Evolutionary conservation across 2,329 filamentous ascomycete species (phyloP), one percentile per base, ranked within the genome.

Genomic region (Colletotrichum acutatum): DNA sequence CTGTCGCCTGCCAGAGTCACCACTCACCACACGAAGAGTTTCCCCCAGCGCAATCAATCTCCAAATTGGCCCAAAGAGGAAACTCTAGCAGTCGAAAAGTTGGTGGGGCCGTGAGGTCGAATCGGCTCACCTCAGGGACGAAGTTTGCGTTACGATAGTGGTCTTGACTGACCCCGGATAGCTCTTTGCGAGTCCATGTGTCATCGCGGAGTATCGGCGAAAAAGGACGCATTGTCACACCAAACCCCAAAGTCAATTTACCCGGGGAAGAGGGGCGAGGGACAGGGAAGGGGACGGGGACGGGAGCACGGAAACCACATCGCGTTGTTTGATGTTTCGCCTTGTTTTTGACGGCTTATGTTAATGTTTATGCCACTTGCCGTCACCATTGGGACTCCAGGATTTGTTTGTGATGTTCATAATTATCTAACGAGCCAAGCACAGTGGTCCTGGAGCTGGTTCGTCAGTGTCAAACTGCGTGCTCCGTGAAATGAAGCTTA

Each of bases 61-160:
- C 58, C 49, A 57, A 49, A 46, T 6, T 26, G 34, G 24, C 68
- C 64, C 46, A 58, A 67, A 71, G 6, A 28, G 64, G 64, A 52
- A 68, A 56, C 16, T 62, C 8, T 57, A 68, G 22, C 34, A 71
- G 68, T 68, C 52, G 34, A 24, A 22, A n/a, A 22, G 8, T 28
- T 9, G 24, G 52, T 53, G 34, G 68, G 49, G 37, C 32, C 14
- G 37, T 19, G 0, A 42, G 14, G 37, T 42, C 37, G 37, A 16
- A 16, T 42, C 37, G 16, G 37, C 5, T 42, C 32, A 34, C 32
- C 32, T 34, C 32, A 34, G 32, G 32, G 11, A 12, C 32, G 32
- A 34, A 42, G 37, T 42, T 42, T 42, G 5, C 37, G 37, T 42
- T 42, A 16, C 37, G 37, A 42, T 42, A 16, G 6, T 14, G 37